A percentile compares a stretch with the other conserved stretches of the same genome.
These are phyloP conservation scores for Debaryomyces nepalensis DNA, from an alignment of 1,139 yeast species.

Conservation along the genomic window DNA sequence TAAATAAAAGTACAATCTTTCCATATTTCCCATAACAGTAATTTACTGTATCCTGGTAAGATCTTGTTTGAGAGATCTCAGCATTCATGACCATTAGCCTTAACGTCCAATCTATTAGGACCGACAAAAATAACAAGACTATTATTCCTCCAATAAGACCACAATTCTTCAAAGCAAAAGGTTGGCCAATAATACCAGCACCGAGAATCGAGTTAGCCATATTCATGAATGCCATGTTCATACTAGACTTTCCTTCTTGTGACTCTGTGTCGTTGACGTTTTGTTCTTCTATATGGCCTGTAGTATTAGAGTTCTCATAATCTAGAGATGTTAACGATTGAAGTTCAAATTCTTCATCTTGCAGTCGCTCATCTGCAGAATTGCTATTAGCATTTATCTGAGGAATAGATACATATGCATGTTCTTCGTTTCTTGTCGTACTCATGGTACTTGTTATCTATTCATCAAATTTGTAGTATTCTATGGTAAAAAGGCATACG, in stretches of 20 bases:
- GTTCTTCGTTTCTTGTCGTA: constrained; percentile 7
- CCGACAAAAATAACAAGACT: constrained; percentile 61
- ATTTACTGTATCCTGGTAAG: constrained; percentile 86
- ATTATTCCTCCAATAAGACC: constrained; percentile 79
- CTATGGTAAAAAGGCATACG: too few species aligned
- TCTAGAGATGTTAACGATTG: constrained; percentile 29
- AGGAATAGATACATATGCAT: constrained; percentile 19
- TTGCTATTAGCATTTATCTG: constrained; percentile 14
- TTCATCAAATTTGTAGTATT: too few species aligned
- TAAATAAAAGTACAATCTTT: constrained; percentile 63
- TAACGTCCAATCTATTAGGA: constrained; percentile 85
- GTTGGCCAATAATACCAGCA: constrained; percentile 94
- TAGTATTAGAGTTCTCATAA: constrained; percentile 19
- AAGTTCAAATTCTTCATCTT: constrained; percentile 30
- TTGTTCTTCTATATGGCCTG: constrained; percentile 15
- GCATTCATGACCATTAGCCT: constrained; percentile 83
- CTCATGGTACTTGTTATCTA: background rate
- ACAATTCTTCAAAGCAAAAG: constrained; percentile 81
- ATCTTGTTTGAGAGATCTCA: constrained; percentile 70
- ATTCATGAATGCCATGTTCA: constrained; percentile 93
- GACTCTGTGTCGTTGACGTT: constrained; percentile 16
- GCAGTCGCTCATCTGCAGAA: constrained; percentile 16
- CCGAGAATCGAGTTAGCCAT: constrained; percentile 95
- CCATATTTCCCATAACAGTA: constrained; percentile 81
- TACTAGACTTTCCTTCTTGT: constrained; percentile 44